Evolutionary conservation across 2,329 filamentous ascomycete genomes (phyloP).

Genomic region (Elsinoe arachidis): DNA sequence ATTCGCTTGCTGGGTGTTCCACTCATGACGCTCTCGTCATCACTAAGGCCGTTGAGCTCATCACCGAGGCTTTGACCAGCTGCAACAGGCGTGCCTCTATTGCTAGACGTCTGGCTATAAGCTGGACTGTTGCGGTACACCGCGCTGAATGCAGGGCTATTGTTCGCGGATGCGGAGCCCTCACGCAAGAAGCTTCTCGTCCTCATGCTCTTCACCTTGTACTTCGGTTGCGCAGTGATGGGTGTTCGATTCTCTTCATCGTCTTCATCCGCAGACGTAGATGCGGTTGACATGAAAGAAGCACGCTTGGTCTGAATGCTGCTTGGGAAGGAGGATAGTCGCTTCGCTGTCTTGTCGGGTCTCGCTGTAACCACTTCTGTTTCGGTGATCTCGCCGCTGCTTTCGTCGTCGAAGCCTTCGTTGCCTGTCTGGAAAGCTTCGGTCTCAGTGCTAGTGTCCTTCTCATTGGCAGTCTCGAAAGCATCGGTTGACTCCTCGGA

Average conservation of each 20-base stretch:
- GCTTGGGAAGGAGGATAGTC: slow-evolving; percentile 35
- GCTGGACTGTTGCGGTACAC: slow-evolving; percentile 31
- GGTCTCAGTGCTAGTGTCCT: slow-evolving; percentile 66
- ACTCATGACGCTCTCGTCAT: slow-evolving; percentile 39
- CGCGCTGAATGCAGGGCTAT: slow-evolving; percentile 8
- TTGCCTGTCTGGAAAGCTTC: slow-evolving; percentile 93
- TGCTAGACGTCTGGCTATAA: slow-evolving; percentile 37
- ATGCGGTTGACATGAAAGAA: slow-evolving; percentile 81
- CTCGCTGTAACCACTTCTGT: slow-evolving; percentile 53
- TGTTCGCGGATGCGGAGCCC: slow-evolving; percentile 41
- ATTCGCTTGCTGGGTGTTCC: slow-evolving; percentile 15
- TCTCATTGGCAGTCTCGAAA: slow-evolving; percentile 71
- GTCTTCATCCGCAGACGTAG: slow-evolving; percentile 71
- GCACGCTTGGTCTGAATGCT: slow-evolving; percentile 48
- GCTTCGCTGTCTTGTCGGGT: slow-evolving; percentile 20
- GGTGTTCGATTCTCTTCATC: slow-evolving; percentile 59
- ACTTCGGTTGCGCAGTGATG: slow-evolving; percentile 54
- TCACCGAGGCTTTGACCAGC: slow-evolving; percentile 76
- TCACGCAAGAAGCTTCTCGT: slow-evolving; percentile 13
- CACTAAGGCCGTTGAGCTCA: slow-evolving; percentile 72
- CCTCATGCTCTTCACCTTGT: slow-evolving; percentile 58
- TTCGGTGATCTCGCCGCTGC: slow-evolving; percentile 71
- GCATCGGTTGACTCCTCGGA: slow-evolving; percentile 50
- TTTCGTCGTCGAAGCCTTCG: slow-evolving; percentile 61
- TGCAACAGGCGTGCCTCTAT: slow-evolving; percentile 35